Percentiles rank a stretch among this genome's conserved stretches.
phyloP scores from a whole-genome alignment of 2,329 filamentous ascomycete species.

The Huntiella bhutanensis region DNA sequence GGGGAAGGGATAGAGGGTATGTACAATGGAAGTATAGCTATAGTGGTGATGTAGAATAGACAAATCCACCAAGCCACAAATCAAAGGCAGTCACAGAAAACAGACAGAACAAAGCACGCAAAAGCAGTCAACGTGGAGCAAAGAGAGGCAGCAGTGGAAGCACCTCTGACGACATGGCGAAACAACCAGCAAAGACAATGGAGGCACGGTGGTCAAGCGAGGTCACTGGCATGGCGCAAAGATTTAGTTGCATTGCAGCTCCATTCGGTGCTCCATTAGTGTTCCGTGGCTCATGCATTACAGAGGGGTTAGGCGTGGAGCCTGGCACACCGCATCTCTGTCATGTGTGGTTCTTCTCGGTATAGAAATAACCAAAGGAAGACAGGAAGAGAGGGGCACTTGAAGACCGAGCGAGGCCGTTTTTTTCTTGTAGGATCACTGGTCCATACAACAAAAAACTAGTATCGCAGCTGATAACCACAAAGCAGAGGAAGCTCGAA shows the following conservation, averaged over 20 bases:
- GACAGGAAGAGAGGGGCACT: background rate
- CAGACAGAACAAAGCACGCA: no score
- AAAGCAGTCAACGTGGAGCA: no score
- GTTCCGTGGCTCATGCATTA: constrained; percentile 11
- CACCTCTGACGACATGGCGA: background rate
- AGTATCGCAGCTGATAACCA: no score
- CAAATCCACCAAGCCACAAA: no score
- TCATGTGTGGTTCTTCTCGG: background rate
- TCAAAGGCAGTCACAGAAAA: no score
- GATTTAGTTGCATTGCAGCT: constrained; percentile 4
- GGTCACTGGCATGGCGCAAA: background rate
- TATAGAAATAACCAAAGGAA: background rate
- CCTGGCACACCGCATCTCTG: constrained; percentile 11
- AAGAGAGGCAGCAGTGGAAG: background rate
- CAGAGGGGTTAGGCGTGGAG: constrained; percentile 11
- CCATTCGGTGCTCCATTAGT: constrained; percentile 9
- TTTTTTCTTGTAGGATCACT: no score
- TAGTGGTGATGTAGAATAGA: no score
- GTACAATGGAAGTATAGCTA: no score
- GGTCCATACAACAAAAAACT: no score
- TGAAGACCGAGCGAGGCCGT: no score
- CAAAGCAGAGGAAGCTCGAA: background rate
- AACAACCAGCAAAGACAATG: background rate
- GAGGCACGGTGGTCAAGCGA: background rate
- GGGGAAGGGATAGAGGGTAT: no score